phyloP scores from a whole-genome alignment of 2,329 filamentous ascomycete genomes.

The Aspergillus spinulosporus region DNA sequence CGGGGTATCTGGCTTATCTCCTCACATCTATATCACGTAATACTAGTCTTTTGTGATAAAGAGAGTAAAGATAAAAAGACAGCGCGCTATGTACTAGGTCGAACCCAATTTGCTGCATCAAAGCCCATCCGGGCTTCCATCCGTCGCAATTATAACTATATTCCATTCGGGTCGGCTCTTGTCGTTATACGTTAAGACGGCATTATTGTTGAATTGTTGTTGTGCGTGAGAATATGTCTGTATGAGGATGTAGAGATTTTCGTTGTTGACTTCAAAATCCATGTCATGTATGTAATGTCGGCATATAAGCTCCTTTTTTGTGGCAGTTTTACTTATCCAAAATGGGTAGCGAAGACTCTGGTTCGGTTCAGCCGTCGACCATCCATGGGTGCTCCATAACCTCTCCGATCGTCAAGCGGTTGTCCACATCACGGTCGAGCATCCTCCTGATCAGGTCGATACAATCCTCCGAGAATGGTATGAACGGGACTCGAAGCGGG shows the following conservation, averaged over 20 bases:
- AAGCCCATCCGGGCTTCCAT: conserved; percentile 4
- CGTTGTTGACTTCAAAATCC: not conserved
- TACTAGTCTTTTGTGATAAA: not conserved
- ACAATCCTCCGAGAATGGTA: conserved; percentile 71
- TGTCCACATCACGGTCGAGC: conserved; percentile 84
- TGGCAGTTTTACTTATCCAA: conserved; percentile 6
- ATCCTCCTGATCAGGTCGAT: conserved; percentile 89
- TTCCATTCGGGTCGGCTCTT: conserved; percentile 15
- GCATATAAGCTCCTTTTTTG: conserved; percentile 5
- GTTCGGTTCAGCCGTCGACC: conserved; percentile 25
- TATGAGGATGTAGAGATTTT: conserved; percentile 3
- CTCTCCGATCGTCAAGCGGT: conserved; percentile 80
- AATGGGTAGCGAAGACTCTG: not conserved
- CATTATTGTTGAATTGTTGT: conserved; percentile 15
- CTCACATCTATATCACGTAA: conserved; percentile 14
- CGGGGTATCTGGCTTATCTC: conserved; percentile 15
- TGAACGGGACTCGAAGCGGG: conserved; percentile 80
- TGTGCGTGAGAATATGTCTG: conserved; percentile 9
- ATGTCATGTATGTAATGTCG: conserved; percentile 11
- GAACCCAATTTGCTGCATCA: not conserved
- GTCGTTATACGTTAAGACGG: conserved; percentile 17
- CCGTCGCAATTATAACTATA: conserved; percentile 7
- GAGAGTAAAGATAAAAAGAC: conserved; percentile 5
- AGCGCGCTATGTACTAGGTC: conserved; percentile 5
- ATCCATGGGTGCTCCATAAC: conserved; percentile 88